Conservation (phyloP, 768 basidiomycete species). For the Auricularia heimuer region DNA sequence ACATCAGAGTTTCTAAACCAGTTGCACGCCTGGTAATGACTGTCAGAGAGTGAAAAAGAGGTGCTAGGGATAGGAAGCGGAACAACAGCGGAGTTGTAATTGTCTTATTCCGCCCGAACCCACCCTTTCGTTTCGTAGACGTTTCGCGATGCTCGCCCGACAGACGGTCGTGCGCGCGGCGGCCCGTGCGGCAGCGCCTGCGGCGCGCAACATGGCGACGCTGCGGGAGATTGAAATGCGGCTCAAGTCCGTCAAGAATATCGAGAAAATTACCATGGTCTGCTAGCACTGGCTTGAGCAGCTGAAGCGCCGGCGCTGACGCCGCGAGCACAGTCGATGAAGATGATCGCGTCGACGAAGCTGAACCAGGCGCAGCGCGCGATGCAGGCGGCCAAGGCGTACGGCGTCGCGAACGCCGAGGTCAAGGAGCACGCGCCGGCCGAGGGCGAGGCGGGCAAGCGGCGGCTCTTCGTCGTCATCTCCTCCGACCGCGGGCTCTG, state of each 20-base stretch:
- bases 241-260: constrained; percentile 92
- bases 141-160: constrained; percentile 37
- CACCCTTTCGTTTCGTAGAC: not conserved
- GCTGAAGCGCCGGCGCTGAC: not conserved
- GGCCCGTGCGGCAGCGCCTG: constrained; percentile 27
- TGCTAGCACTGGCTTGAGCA: not conserved
- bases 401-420: constrained; percentile 89
- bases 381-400: constrained; percentile 84
- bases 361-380: constrained; percentile 91
- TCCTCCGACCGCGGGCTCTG: constrained; percentile 99
- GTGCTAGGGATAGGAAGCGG: constrained; percentile 4
- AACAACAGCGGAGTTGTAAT: constrained; percentile 5
- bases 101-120: not conserved
- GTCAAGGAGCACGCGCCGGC: constrained; percentile 63
- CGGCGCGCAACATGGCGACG: constrained; percentile 88
- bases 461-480: constrained; percentile 85
- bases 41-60: not conserved
- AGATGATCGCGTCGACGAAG: constrained; percentile 98
- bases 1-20: too few species aligned
- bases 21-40: too few species aligned
- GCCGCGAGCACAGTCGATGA: constrained; percentile 64
- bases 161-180: constrained; percentile 34
- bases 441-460: constrained; percentile 51
- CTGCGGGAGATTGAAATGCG: constrained; percentile 95
- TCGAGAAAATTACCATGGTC: constrained; percentile 99